Evolutionary conservation across 2,329 filamentous ascomycete species (phyloP).

Genomic region (Colletotrichum lupini): DNA sequence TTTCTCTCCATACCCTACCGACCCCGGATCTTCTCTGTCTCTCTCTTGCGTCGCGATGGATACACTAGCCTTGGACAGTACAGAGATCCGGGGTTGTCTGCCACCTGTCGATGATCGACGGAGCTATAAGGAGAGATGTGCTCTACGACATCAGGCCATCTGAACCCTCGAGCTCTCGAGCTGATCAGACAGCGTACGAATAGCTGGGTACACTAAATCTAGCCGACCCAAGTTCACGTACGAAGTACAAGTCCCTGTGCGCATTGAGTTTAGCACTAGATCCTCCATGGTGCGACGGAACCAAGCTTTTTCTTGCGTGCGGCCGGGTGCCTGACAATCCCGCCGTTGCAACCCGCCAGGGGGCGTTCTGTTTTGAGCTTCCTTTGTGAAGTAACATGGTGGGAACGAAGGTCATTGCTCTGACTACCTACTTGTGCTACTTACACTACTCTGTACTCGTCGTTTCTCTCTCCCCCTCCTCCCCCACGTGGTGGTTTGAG

Average conservation of each 20-base stretch:
- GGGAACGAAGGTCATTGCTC: neutral
- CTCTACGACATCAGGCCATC: neutral
- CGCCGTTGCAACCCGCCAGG: neutral
- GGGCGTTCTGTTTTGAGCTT: neutral
- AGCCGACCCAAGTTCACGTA: neutral
- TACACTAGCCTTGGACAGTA: neutral
- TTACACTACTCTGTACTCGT: too few relatives aligned
- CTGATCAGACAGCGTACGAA: neutral
- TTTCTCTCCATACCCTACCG: neutral
- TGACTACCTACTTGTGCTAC: neutral
- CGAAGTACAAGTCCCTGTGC: neutral
- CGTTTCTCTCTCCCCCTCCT: too few relatives aligned
- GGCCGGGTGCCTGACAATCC: conserved; percentile 7
- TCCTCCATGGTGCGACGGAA: conserved; percentile 20
- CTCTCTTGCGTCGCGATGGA: neutral
- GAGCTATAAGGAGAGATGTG: neutral
- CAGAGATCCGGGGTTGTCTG: neutral
- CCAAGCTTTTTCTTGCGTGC: neutral
- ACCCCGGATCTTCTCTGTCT: conserved; percentile 5
- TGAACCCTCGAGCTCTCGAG: neutral
- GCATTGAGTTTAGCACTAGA: conserved; percentile 15
- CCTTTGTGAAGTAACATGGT: neutral
- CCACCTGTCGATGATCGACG: neutral
- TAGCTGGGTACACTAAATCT: neutral
- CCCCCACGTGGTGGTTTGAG: conserved; percentile 17